phyloP scores from a whole-genome alignment of 495 filamentous ascomycete species.

The Daldinia concentrica region DNA sequence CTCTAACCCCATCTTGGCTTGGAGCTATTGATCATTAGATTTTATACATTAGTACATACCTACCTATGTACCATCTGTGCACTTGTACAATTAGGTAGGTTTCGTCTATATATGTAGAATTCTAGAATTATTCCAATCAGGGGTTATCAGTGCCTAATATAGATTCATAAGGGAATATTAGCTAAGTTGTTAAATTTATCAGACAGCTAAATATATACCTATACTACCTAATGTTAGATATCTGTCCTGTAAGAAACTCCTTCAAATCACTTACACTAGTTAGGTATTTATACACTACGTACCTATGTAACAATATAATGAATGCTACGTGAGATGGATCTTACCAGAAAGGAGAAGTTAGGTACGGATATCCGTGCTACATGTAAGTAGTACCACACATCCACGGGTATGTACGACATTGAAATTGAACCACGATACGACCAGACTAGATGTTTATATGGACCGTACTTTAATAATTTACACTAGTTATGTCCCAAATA shows the following conservation, averaged over 20 bases:
- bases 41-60: background rate
- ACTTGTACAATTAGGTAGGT: background rate
- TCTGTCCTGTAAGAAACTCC: background rate
- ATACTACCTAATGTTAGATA: too few species aligned
- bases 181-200: slow-evolving; percentile 2
- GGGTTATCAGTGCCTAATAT: background rate
- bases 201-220: background rate
- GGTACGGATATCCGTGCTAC: slow-evolving; percentile 1
- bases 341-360: slow-evolving; percentile 3
- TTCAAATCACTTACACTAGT: background rate
- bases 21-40: slow-evolving; percentile 6
- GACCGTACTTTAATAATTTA: slow-evolving; percentile 3
- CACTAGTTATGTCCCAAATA: background rate
- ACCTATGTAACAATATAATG: background rate
- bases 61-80: background rate
- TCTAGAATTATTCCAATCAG: background rate
- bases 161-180: background rate
- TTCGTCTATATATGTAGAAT: background rate
- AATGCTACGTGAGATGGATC: background rate
- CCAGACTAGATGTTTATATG: background rate
- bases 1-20: background rate
- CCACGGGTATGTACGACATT: slow-evolving; percentile 3
- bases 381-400: slow-evolving; percentile 3
- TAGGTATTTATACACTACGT: too few species aligned
- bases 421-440: slow-evolving; percentile 5